Evolutionary conservation across 139 green algal species (phyloP).

Genomic region (Dunaliella sp.): DNA sequence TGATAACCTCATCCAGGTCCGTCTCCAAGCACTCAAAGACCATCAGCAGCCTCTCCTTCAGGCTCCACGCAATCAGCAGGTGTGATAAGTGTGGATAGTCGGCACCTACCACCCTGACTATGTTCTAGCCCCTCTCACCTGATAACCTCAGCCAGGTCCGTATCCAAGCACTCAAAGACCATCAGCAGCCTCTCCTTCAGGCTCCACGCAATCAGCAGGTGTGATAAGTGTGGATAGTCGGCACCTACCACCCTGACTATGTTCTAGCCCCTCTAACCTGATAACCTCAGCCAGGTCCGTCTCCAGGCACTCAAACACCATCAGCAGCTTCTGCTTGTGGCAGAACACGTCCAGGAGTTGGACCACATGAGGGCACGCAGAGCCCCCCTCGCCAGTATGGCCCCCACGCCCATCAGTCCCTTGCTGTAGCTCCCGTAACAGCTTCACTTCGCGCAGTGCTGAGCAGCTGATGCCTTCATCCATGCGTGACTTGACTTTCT

Average conservation of each 20-base stretch:
- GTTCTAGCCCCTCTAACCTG: too few species aligned
- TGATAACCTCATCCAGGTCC: slow-evolving; percentile 71
- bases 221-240: too few species aligned
- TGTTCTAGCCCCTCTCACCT: too few species aligned
- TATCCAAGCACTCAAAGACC: slow-evolving; percentile 73
- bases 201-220: slow-evolving; percentile 70
- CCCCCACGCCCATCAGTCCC: neutral
- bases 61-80: slow-evolving; percentile 72
- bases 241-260: too few species aligned
- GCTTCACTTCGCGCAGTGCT: slow-evolving; percentile 79
- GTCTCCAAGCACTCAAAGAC: slow-evolving; percentile 71
- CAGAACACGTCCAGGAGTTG: slow-evolving; percentile 71
- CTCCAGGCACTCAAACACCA: slow-evolving; percentile 74
- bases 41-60: slow-evolving; percentile 52
- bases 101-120: too few species aligned
- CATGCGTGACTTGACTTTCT: slow-evolving; percentile 44
- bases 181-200: slow-evolving; percentile 55
- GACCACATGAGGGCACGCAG: slow-evolving; percentile 51
- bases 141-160: slow-evolving; percentile 69
- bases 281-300: slow-evolving; percentile 70
- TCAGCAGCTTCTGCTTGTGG: slow-evolving; percentile 53
- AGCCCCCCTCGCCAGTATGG: too few species aligned
- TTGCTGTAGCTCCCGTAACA: slow-evolving; percentile 66
- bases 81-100: too few species aligned
- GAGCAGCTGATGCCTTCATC: slow-evolving; percentile 70